phyloP scores from a whole-genome alignment of 805 yeast species.

The Cyberlindnera galapagoensis region DNA sequence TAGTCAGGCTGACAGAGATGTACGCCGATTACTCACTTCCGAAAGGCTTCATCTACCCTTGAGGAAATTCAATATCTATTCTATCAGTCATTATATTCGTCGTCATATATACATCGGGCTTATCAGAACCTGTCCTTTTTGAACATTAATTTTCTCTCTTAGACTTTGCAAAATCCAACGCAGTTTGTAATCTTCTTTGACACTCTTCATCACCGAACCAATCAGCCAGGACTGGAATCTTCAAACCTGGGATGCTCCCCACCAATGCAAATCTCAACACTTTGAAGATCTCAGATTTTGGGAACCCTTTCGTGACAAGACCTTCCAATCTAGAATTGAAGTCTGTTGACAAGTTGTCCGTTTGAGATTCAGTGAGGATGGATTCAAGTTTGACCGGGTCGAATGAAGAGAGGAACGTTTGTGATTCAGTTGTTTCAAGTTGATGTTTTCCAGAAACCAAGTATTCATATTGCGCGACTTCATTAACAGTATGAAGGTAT shows the following conservation, averaged over 20 bases:
- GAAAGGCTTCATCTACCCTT: background rate
- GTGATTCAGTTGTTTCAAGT: slow-evolving; percentile 22
- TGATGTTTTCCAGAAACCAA: slow-evolving; percentile 33
- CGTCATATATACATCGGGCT: background rate
- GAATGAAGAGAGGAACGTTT: slow-evolving; percentile 25
- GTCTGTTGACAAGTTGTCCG: slow-evolving; percentile 2
- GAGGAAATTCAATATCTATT: background rate
- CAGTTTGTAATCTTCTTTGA: slow-evolving; percentile 21
- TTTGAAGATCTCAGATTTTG: slow-evolving; percentile 43
- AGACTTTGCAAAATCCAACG: too few species aligned
- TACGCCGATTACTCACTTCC: background rate
- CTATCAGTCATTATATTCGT: background rate
- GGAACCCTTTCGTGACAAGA: slow-evolving; percentile 16
- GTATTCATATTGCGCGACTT: slow-evolving; percentile 45
- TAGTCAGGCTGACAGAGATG: too few species aligned
- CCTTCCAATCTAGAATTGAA: slow-evolving; percentile 4
- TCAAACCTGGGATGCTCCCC: slow-evolving; percentile 65
- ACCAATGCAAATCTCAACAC: slow-evolving; percentile 61
- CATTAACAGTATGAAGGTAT: slow-evolving; percentile 46
- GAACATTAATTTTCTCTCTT: background rate
- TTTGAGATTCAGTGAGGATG: slow-evolving; percentile 16
- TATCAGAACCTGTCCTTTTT: background rate
- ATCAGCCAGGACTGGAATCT: slow-evolving; percentile 49
- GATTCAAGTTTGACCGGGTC: slow-evolving; percentile 7
- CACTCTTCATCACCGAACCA: slow-evolving; percentile 44